A percentile compares a stretch with the other conserved stretches of the same genome.
phyloP scores from a whole-genome alignment of 2,329 filamentous ascomycete species.

The Phialophora expanda region DNA sequence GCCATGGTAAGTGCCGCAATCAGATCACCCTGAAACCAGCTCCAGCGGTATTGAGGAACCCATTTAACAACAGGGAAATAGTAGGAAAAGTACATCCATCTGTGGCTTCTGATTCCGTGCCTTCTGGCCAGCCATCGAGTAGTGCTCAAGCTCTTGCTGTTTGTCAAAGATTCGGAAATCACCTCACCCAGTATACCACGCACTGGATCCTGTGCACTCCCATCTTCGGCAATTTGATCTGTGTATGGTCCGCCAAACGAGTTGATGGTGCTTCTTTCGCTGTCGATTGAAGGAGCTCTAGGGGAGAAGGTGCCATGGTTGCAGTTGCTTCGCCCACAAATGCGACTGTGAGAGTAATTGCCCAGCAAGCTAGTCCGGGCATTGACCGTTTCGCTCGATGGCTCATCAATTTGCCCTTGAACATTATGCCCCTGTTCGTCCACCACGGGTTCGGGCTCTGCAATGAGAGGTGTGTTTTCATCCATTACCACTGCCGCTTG shows the following conservation, averaged over 20 bases:
- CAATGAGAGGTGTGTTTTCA: slow-evolving; percentile 22
- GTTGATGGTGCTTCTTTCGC: slow-evolving; percentile 44
- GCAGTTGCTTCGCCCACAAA: slow-evolving; percentile 57
- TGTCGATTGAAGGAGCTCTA: slow-evolving; percentile 60
- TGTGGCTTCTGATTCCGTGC: slow-evolving; percentile 74
- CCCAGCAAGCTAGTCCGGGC: slow-evolving; percentile 48
- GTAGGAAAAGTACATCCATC: slow-evolving; percentile 86
- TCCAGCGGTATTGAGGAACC: slow-evolving; percentile 83
- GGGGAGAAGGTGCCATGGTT: slow-evolving; percentile 80
- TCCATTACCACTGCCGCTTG: slow-evolving; percentile 24
- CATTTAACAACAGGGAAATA: slow-evolving; percentile 91
- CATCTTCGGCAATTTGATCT: slow-evolving; percentile 34
- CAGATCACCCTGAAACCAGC: slow-evolving; percentile 83
- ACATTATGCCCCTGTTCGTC: slow-evolving; percentile 19
- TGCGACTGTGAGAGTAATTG: slow-evolving; percentile 47
- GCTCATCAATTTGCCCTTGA: slow-evolving; percentile 33
- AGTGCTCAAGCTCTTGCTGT: slow-evolving; percentile 62
- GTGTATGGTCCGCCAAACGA: slow-evolving; percentile 39
- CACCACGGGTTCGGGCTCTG: slow-evolving; percentile 29
- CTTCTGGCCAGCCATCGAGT: slow-evolving; percentile 73
- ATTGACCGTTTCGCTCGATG: slow-evolving; percentile 39
- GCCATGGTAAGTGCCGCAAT: slow-evolving; percentile 91
- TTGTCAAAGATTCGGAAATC: slow-evolving; percentile 52
- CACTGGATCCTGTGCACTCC: slow-evolving; percentile 38
- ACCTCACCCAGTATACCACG: slow-evolving; percentile 51